Evolutionary conservation across 2,329 filamentous ascomycete genomes (phyloP).

Genomic region (Stylonectria norvegica): DNA sequence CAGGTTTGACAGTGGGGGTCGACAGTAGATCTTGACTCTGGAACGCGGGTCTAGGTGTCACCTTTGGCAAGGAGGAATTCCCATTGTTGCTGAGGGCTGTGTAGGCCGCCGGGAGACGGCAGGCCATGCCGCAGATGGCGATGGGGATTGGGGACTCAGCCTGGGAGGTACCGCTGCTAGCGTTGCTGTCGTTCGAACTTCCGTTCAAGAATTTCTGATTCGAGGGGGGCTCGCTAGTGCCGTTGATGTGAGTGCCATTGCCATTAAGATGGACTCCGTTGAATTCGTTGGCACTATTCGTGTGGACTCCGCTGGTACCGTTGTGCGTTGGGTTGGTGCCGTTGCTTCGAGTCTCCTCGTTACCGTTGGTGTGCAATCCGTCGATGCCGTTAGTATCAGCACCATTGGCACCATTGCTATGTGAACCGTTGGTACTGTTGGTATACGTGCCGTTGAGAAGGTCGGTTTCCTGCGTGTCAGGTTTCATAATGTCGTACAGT

Average conservation of each 20-base stretch:
- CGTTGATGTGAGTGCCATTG: conserved; percentile 2
- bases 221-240: not conserved
- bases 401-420: not conserved
- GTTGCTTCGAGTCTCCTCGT: not conserved
- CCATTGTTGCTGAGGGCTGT: conserved; percentile 18
- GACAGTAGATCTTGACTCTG: too few species aligned
- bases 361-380: conserved; percentile 1
- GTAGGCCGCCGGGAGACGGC: conserved; percentile 24
- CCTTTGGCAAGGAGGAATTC: conserved; percentile 24
- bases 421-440: not conserved
- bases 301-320: not conserved
- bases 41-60: conserved; percentile 16
- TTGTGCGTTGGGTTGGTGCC: not conserved
- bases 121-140: conserved; percentile 29
- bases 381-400: not conserved
- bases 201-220: not conserved
- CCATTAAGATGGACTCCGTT: conserved; percentile 1
- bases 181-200: not conserved
- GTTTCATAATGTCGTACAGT: not conserved
- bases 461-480: not conserved
- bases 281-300: conserved; percentile 3
- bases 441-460: not conserved
- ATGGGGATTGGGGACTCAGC: conserved; percentile 7
- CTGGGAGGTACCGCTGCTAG: not conserved
- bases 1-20: conserved; percentile 14